Evolutionary conservation across 176 grass and related monocot species (phyloP).

Genomic region (Ananas comosus): DNA sequence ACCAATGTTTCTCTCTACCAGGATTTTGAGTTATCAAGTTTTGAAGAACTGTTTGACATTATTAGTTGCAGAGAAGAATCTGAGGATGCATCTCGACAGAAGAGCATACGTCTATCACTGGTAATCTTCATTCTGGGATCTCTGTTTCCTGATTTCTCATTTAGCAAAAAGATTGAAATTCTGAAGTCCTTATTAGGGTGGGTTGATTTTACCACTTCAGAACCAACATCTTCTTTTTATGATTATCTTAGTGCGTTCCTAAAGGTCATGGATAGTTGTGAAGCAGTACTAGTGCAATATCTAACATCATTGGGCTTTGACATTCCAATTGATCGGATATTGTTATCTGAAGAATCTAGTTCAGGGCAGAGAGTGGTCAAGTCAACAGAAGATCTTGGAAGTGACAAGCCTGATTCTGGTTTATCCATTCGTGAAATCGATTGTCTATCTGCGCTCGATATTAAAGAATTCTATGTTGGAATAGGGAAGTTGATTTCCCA

Average conservation of each 20-base stretch:
- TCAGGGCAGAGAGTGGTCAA: conserved; percentile 18
- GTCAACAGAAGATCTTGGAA: conserved; percentile 12
- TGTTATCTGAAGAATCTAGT: conserved; percentile 20
- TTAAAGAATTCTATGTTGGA: conserved; percentile 38
- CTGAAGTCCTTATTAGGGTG: conserved; percentile 43
- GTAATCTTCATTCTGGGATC: conserved; percentile 72
- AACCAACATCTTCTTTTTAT: conserved; percentile 45
- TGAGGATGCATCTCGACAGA: conserved; percentile 27
- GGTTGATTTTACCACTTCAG: conserved; percentile 49
- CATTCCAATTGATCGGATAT: conserved; percentile 23
- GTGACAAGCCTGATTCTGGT: conserved; percentile 1
- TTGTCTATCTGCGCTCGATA: conserved; percentile 21
- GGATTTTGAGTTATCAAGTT: conserved; percentile 72
- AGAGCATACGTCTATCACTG: conserved; percentile 46
- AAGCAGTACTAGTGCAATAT: conserved; percentile 39
- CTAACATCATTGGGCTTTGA: conserved; percentile 42
- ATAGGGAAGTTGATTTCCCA: conserved; percentile 46
- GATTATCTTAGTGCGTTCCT: conserved; percentile 52
- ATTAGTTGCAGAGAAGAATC: conserved; percentile 37
- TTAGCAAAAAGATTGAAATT: conserved; percentile 67
- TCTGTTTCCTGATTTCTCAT: conserved; percentile 77
- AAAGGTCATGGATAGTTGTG: conserved; percentile 49
- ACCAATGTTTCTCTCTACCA: conserved; percentile 29
- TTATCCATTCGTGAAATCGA: conserved; percentile 10
- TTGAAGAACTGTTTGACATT: conserved; percentile 83